Evolutionary conservation across 495 filamentous ascomycete genomes (phyloP).

Genomic region (Hypoxylon trugodes): DNA sequence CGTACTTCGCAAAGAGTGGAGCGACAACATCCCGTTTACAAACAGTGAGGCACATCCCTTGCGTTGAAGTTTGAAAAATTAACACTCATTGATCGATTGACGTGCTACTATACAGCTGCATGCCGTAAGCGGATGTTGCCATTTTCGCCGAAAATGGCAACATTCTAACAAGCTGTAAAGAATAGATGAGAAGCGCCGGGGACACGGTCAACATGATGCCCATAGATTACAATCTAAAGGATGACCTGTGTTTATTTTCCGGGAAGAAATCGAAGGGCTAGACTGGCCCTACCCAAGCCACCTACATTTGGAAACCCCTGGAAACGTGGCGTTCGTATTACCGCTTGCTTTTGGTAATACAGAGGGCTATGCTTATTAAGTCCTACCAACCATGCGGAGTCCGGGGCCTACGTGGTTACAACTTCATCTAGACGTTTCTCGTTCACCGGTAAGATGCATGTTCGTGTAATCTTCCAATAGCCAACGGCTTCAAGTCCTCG

Average conservation of each 20-base stretch:
- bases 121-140: slow-evolving; percentile 2
- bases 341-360: slow-evolving; percentile 16
- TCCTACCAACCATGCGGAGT: slow-evolving; percentile 23
- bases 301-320: not conserved
- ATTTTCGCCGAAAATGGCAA: not conserved
- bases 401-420: not conserved
- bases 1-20: no score
- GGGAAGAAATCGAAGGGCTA: slow-evolving; percentile 12
- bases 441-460: slow-evolving; percentile 23
- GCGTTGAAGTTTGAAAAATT: not conserved
- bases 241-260: no score
- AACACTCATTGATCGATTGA: not conserved
- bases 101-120: no score
- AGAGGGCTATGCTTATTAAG: slow-evolving; percentile 8
- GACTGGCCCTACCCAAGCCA: slow-evolving; percentile 9
- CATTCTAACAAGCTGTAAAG: not conserved
- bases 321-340: slow-evolving; percentile 29
- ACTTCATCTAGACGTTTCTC: slow-evolving; percentile 14
- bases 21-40: no score
- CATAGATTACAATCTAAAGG: no score
- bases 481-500: slow-evolving; percentile 6
- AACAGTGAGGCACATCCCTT: not conserved
- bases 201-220: not conserved
- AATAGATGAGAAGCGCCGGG: no score
- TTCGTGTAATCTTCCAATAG: slow-evolving; percentile 13